phyloP scores from a whole-genome alignment of 2,329 filamentous ascomycete genomes.

The Colletotrichum scovillei region DNA sequence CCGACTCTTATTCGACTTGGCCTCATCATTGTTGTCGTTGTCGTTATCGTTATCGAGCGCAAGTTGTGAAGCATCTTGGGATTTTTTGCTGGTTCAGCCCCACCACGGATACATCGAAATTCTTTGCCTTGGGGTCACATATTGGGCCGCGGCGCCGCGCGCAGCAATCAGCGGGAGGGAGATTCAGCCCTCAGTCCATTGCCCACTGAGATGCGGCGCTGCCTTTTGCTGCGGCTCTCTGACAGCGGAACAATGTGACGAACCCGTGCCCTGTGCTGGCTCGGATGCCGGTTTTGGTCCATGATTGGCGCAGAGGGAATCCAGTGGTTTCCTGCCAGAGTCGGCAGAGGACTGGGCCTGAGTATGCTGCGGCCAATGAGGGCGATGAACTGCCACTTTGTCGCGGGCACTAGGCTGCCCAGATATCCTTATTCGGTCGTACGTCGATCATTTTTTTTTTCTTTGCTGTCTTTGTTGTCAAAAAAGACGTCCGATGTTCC shows the following conservation, averaged over 20 bases:
- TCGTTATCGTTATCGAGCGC: neutral
- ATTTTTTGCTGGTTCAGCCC: conserved; percentile 21
- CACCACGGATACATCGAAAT: conserved; percentile 4
- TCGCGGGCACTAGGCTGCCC: conserved; percentile 26
- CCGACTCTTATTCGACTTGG: neutral
- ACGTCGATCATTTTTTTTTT: conserved; percentile 7
- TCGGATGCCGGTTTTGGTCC: conserved; percentile 13
- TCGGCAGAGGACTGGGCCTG: conserved; percentile 18
- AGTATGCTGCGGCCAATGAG: conserved; percentile 29
- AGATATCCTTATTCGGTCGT: conserved; percentile 29
- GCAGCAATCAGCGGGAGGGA: conserved; percentile 11
- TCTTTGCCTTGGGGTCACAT: conserved; percentile 11
- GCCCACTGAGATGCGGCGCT: conserved; percentile 20
- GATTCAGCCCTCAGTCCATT: neutral
- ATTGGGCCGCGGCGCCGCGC: conserved; percentile 8
- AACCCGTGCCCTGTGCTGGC: conserved; percentile 37
- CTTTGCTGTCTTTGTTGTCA: neutral
- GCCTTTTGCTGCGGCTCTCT: conserved; percentile 33
- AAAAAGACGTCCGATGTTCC: neutral
- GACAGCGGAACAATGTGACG: conserved; percentile 33
- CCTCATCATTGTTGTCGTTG: neutral
- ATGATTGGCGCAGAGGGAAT: conserved; percentile 36
- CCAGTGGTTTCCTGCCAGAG: conserved; percentile 28
- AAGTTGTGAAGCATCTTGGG: neutral
- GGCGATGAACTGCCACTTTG: neutral